Base-by-base conservation (phyloP, 345 rosid species). In the Litchi chinensis region DNA sequence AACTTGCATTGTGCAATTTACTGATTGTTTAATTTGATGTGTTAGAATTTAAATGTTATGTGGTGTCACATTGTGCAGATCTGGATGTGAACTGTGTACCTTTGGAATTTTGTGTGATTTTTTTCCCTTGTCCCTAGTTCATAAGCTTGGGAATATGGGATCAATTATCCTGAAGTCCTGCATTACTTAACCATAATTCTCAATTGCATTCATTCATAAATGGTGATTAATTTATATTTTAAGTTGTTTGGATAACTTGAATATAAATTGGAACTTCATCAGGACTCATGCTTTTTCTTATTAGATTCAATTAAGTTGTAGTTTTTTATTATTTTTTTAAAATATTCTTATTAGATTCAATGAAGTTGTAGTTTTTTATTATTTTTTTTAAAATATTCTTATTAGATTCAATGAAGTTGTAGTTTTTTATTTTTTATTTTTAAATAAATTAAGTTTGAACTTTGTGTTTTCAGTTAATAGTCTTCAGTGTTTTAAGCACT, bases 91-190 rank as follows among this genome's bases (percentile, higher is more conserved):
- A 50, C 63, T 65, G 8, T 65, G 37, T 41, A 46, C 32, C 10
- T 6, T 76, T 76, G 50, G 44, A 39, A 76, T 76, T 76, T 52
- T 68, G 26, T 39, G 16, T 43, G 19, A 11, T 52, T 41, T 7
- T 67, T 19, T 65, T 76, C 22, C 73, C 16, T 8, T 5, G 13
- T 39, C 13, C 37, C 10, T 65, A 12, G 63, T 50, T 50, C 50
- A 28, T 50, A 28, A 48, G 24, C 7, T 69, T 69, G 39, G 70
- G 56, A 69, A 43, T 32, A 22, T 65, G 64, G 37, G 50, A 73
- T 59, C 18, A 16, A 59, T 39, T n/a, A 24, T 13, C 19, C 32
- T 10, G 6, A n/a, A 71, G 3, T 18, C 52, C 41, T 39, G 50
- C 60, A n/a, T 21, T 10, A 10, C 5, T n/a, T 46, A 28, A 28